A percentile compares a stretch with the other conserved stretches of the same genome.
These are phyloP conservation scores for Erodium moschatum DNA, from an alignment of 441 rosid genomes.

Conservation along the genomic window DNA sequence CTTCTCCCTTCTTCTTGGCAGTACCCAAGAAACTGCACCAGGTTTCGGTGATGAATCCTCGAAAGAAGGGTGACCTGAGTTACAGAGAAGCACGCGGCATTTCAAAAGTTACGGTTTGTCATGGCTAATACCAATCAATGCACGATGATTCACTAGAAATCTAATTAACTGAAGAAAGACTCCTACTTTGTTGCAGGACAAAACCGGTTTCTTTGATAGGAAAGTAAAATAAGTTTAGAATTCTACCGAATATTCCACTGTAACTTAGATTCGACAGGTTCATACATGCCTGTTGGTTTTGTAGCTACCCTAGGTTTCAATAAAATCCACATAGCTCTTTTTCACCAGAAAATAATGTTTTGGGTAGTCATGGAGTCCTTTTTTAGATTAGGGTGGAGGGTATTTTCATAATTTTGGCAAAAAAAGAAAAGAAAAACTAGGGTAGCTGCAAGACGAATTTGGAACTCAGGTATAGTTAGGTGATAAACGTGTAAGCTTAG, in stretches of 20 bases:
- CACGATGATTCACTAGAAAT: neutral
- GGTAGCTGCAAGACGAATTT: no score
- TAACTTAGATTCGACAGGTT: neutral
- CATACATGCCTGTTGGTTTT: slow-evolving; percentile 2
- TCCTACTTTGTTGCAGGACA: neutral
- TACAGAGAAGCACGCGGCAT: slow-evolving; percentile 9
- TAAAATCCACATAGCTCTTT: no score
- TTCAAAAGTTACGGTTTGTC: slow-evolving; percentile 11
- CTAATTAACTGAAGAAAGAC: neutral
- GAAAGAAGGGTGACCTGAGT: slow-evolving; percentile 79
- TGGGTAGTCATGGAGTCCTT: no score
- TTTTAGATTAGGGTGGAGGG: no score
- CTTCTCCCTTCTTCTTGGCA: slow-evolving; percentile 87
- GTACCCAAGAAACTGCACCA: slow-evolving; percentile 91
- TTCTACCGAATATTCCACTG: neutral
- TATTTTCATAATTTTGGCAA: no score
- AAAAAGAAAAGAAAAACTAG: no score
- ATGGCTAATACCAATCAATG: slow-evolving; percentile 6
- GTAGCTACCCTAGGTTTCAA: neutral
- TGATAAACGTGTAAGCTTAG: no score
- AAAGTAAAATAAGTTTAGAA: neutral
- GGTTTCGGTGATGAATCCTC: slow-evolving; percentile 93
- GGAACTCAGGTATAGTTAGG: no score
- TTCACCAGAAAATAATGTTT: no score
- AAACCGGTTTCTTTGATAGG: neutral